phyloP scores from a whole-genome alignment of 441 rosid genomes.

The Hura crepitans region DNA sequence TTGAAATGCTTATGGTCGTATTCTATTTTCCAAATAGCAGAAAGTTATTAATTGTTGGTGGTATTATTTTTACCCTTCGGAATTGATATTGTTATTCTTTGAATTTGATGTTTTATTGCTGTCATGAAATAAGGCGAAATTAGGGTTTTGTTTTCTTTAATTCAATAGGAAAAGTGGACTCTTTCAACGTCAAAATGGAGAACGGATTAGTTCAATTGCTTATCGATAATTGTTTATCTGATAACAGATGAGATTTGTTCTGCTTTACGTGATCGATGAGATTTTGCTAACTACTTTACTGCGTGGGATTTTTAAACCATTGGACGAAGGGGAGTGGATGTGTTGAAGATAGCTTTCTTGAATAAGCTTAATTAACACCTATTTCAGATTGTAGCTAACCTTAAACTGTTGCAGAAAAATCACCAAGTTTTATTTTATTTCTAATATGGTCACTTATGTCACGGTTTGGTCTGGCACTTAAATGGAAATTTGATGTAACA shows the following conservation, averaged over 20 bases:
- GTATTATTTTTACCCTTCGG: neutral
- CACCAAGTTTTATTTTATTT: neutral
- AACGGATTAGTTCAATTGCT: neutral
- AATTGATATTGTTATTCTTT: neutral
- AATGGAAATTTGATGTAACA: neutral
- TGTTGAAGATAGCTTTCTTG: neutral
- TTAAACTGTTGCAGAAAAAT: neutral
- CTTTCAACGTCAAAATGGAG: neutral
- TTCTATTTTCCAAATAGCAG: neutral
- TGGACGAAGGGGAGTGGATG: neutral
- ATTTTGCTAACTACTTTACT: constrained; percentile 7
- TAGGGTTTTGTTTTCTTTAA: constrained; percentile 19
- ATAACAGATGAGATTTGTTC: neutral
- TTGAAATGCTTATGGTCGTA: neutral
- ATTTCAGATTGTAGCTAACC: neutral
- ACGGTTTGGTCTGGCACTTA: neutral
- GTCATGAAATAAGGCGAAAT: neutral
- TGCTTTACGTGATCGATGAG: neutral
- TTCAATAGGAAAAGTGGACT: neutral
- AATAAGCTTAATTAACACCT: neutral
- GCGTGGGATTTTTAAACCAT: too few species aligned
- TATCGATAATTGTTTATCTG: neutral
- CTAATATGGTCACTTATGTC: neutral
- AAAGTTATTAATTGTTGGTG: neutral
- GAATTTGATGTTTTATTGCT: constrained; percentile 4